Conservation (phyloP, 352 stramenopile genomes). For the Blastocystis sp. region DNA sequence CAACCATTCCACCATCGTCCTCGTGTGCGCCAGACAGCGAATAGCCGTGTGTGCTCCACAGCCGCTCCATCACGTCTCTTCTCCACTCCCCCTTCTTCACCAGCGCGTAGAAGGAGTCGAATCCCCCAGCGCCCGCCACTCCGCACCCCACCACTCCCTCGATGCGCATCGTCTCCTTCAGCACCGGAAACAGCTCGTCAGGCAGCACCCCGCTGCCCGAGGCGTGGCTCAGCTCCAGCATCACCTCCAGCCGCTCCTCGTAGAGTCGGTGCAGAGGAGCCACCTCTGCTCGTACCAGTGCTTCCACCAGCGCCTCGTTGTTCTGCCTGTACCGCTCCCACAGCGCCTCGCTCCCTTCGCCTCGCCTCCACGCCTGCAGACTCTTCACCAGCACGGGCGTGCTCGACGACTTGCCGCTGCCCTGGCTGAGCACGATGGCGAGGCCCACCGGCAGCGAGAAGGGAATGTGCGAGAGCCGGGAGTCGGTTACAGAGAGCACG, state of each 20-base stretch:
- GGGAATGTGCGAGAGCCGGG: neutral
- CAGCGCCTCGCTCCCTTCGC: neutral
- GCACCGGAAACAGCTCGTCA: neutral
- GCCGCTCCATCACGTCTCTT: neutral
- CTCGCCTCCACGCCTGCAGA: neutral
- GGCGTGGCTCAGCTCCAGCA: neutral
- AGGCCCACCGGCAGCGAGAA: neutral
- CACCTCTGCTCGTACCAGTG: too few species aligned
- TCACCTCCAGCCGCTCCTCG: neutral
- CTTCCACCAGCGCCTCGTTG: neutral
- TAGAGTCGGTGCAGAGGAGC: neutral
- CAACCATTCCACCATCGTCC: neutral
- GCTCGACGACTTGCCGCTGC: neutral
- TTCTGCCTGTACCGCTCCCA: conserved; percentile 1
- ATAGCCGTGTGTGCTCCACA: neutral
- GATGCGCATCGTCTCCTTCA: neutral
- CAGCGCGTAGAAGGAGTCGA: conserved; percentile 10
- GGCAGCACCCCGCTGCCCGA: neutral
- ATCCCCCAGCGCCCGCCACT: conserved; percentile 11
- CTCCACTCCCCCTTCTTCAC: too few species aligned
- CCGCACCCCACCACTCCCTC: neutral
- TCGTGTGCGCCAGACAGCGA: neutral
- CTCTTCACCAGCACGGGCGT: neutral
- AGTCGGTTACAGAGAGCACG: too few species aligned
- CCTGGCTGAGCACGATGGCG: neutral